A percentile compares a stretch with the other conserved stretches of the same genome.
phyloP scores from a whole-genome alignment of 306 rosid genomes.

The Aeschynomene evenia region DNA sequence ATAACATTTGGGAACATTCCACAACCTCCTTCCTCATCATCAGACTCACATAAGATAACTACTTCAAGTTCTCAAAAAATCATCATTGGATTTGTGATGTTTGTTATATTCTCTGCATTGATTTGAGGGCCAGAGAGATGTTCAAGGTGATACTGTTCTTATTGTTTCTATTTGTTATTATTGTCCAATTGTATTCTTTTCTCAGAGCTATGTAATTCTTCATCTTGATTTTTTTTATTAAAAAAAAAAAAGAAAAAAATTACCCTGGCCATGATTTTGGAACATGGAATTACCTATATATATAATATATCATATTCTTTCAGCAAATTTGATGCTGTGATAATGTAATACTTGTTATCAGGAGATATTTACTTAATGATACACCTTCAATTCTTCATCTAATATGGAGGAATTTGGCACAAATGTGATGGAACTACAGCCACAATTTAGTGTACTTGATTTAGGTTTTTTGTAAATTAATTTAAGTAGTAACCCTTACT shows the following conservation, averaged over 20 bases:
- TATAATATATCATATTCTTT: slow-evolving; percentile 10
- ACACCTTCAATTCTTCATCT: neutral
- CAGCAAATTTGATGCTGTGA: neutral
- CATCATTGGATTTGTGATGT: slow-evolving; percentile 38
- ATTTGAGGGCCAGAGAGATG: slow-evolving; percentile 24
- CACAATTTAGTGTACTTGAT: neutral
- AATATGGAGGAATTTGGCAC: neutral
- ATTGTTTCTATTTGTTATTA: neutral
- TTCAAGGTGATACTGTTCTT: neutral
- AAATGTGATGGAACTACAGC: neutral
- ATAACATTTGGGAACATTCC: slow-evolving; percentile 80
- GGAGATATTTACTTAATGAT: neutral
- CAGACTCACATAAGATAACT: slow-evolving; percentile 29
- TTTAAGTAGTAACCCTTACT: neutral
- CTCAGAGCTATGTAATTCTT: slow-evolving; percentile 16
- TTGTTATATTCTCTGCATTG: slow-evolving; percentile 21
- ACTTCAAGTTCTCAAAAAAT: slow-evolving; percentile 26
- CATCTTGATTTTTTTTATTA: neutral
- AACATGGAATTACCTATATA: neutral
- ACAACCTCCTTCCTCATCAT: slow-evolving; percentile 39
- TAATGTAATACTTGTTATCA: neutral
- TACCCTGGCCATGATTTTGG: slow-evolving; percentile 15
- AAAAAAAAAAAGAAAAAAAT: neutral
- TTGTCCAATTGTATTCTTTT: slow-evolving; percentile 27
- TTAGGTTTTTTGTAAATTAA: neutral